Evolutionary conservation across 2,329 filamentous ascomycete species (phyloP), one percentile per base, ranked within the genome.

Genomic region (Diaporthe batatas): DNA sequence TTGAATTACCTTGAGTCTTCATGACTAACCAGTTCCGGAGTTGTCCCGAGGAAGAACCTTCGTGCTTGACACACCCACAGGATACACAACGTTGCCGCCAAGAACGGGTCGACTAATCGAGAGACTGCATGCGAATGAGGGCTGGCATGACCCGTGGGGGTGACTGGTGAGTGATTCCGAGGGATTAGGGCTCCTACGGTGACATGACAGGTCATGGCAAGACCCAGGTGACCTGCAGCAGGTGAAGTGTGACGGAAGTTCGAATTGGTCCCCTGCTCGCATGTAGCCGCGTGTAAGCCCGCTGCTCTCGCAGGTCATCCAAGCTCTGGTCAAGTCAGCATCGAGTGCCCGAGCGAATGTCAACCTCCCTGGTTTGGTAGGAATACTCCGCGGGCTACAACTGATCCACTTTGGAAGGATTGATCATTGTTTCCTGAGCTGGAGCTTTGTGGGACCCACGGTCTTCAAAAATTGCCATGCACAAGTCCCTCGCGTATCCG

Each of bases 311-410:
- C 59, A 51, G 21, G 44, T 51, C 44, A 65, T 8, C 51, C 7
- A 51, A 65, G 62, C 44, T 36, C 18, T 23, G 51, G 44, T 65
- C 44, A 25, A 25, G 25, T 65, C 14, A 51, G 18, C 23, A 8
- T 6, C 42, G 32, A n/a, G 42, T 32, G 44, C n/a, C 11, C 29
- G 16, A 23, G 6, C 59, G 44, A 7, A 23, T 65, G 18, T 29
- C 59, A 51, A 36, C 59, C 42, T 51, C 59, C 59, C 44, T 65
- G 42, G 51, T 49, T 16, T 18, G 42, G 59, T 51, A 49, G 36
- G 18, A 65, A 34, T 23, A 12, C 16, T 21, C 59, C 25, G 44
- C 29, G 44, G 29, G 18, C 32, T 49, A 32, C 39, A 25, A 23
- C 5, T 34, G 42, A 34, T 18, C 44, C 42, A 36, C 59, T 42